Percentiles rank a stretch among this genome's conserved stretches.
Evolutionary conservation across 768 basidiomycete species (phyloP).

Genomic region (Calocera cornea): DNA sequence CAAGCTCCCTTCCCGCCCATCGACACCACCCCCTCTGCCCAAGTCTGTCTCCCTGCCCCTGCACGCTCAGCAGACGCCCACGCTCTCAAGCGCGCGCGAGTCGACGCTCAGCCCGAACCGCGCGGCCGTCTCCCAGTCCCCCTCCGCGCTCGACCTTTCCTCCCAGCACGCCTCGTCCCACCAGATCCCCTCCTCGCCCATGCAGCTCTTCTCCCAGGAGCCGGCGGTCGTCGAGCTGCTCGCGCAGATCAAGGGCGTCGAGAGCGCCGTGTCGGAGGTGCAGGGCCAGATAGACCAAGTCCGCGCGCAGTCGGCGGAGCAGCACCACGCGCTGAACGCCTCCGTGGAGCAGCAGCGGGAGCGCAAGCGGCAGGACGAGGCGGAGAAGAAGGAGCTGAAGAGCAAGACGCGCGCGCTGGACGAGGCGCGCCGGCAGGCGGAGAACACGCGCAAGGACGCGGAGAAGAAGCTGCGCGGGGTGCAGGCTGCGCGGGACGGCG

Average conservation of each 20-base stretch:
- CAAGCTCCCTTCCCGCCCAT: slow-evolving; percentile 34
- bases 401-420: slow-evolving; percentile 73
- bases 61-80: slow-evolving; percentile 37
- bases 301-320: slow-evolving; percentile 40
- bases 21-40: slow-evolving; percentile 71
- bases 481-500: slow-evolving; percentile 48
- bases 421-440: slow-evolving; percentile 72
- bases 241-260: slow-evolving; percentile 53
- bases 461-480: slow-evolving; percentile 76
- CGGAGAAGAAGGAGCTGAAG: slow-evolving; percentile 61
- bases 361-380: slow-evolving; percentile 72
- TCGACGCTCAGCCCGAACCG: neutral
- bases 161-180: neutral
- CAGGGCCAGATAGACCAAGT: slow-evolving; percentile 55
- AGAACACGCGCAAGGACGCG: slow-evolving; percentile 64
- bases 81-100: slow-evolving; percentile 30
- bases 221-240: slow-evolving; percentile 61
- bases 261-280: slow-evolving; percentile 50
- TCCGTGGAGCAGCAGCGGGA: slow-evolving; percentile 63
- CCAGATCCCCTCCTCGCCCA: neutral
- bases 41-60: slow-evolving; percentile 69
- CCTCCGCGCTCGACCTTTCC: neutral
- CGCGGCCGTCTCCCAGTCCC: neutral
- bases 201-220: slow-evolving; percentile 29
- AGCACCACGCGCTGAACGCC: slow-evolving; percentile 50